Conservation (phyloP, 2,329 filamentous ascomycete genomes). For the Fusarium mexicanum region DNA sequence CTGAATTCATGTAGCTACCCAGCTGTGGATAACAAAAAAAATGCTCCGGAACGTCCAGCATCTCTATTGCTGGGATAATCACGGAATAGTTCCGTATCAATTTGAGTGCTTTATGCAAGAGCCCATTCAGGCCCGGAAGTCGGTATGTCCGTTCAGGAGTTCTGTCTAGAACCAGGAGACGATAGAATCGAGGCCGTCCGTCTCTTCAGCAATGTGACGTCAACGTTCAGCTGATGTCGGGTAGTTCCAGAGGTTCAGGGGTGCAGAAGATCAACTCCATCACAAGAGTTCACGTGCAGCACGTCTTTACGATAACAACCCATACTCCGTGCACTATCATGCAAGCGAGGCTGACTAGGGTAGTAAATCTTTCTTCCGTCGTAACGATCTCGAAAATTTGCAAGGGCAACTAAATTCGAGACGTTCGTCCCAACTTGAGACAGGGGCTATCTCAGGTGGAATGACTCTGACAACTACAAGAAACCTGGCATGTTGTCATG, state of each 20-base stretch:
- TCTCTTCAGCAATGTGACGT: conserved; percentile 19
- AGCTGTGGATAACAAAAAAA: background rate
- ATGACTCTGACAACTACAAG: background rate
- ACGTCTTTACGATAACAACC: background rate
- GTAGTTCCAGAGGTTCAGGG: conserved; percentile 1
- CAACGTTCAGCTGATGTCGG: conserved; percentile 6
- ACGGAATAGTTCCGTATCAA: background rate
- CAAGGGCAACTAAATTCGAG: conserved; percentile 24
- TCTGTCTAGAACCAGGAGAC: background rate
- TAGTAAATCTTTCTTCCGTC: background rate
- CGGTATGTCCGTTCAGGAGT: background rate
- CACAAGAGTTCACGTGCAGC: background rate
- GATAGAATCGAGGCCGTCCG: background rate
- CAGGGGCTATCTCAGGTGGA: conserved; percentile 29
- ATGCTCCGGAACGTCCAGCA: background rate
- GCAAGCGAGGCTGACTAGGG: background rate
- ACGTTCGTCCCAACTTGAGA: conserved; percentile 33
- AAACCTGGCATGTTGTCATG: background rate
- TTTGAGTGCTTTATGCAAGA: conserved; percentile 10
- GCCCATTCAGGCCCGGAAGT: conserved; percentile 1
- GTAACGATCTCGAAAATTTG: conserved; percentile 7
- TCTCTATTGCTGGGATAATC: background rate
- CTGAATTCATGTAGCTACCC: background rate
- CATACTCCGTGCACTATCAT: background rate
- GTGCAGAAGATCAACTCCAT: background rate